These are phyloP conservation scores for Penicillium griseofulvum DNA, from an alignment of 2,329 filamentous ascomycete genomes.

Conservation along the genomic window DNA sequence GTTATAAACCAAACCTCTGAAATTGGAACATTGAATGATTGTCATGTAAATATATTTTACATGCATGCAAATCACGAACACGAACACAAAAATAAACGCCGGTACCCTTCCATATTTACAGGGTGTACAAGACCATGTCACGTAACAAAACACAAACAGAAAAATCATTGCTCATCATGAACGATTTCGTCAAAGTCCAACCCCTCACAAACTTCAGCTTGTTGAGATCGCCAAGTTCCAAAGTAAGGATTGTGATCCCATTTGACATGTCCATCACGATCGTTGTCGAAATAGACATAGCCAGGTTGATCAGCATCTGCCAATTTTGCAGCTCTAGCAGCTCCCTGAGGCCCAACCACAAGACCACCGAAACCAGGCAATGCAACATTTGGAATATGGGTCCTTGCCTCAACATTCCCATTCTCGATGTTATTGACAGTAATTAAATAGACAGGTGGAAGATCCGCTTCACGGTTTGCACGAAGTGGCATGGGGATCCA, in stretches of 20 bases:
- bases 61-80: not conserved
- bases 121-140: conserved; percentile 4
- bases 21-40: not conserved
- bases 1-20: not conserved
- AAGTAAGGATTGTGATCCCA: conserved; percentile 37
- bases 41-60: not conserved
- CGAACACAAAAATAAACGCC: conserved; percentile 12
- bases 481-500: conserved; percentile 39
- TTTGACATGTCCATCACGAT: conserved; percentile 32
- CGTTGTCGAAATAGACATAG: conserved; percentile 43
- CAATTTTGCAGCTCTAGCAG: conserved; percentile 5
- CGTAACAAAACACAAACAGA: not conserved
- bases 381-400: conserved; percentile 36
- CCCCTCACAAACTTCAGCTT: conserved; percentile 38
- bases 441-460: conserved; percentile 39
- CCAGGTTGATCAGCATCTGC: conserved; percentile 22
- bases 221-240: conserved; percentile 37
- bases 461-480: conserved; percentile 28
- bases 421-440: conserved; percentile 38
- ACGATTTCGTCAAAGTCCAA: conserved; percentile 31
- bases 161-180: conserved; percentile 23
- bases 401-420: conserved; percentile 37
- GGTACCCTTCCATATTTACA: not conserved
- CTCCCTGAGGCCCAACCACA: conserved; percentile 28
- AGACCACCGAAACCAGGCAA: conserved; percentile 35